phyloP scores from a whole-genome alignment of 2,329 filamentous ascomycete species.

The Colletotrichum liriopes region DNA sequence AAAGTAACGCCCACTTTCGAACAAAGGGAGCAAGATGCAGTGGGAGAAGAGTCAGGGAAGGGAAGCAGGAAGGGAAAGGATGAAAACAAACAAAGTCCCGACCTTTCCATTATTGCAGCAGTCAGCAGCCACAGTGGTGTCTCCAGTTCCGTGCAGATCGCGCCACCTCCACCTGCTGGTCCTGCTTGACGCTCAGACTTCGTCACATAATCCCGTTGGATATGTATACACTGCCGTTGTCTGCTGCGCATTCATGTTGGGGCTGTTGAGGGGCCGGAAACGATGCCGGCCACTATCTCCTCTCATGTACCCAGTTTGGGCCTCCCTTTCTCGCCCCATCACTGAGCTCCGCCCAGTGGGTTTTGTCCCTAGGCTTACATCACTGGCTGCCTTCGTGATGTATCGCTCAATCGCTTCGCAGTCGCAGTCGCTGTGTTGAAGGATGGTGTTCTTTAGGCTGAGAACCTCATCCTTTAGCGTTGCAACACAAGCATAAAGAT shows the following conservation, averaged over 20 bases:
- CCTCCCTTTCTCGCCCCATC: background rate
- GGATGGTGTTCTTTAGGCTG: constrained; percentile 18
- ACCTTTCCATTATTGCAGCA: background rate
- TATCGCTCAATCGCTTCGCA: constrained; percentile 32
- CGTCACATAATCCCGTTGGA: background rate
- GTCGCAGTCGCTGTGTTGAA: constrained; percentile 27
- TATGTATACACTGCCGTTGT: background rate
- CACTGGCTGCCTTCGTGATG: constrained; percentile 22
- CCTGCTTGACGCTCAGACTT: background rate
- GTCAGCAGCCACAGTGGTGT: background rate
- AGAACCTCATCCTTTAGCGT: constrained; percentile 33
- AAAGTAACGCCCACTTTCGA: too few relatives aligned
- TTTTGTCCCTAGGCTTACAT: background rate
- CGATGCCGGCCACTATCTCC: background rate
- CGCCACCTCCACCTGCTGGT: background rate
- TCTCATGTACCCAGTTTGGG: background rate
- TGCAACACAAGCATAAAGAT: constrained; percentile 23
- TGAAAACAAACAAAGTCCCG: background rate
- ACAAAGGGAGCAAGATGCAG: too few relatives aligned
- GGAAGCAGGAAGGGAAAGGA: too few relatives aligned
- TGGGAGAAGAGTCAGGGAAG: too few relatives aligned
- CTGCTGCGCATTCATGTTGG: background rate
- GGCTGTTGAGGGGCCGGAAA: background rate
- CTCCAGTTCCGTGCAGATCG: background rate
- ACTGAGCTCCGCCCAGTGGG: background rate